Evolutionary conservation across 2,329 filamentous ascomycete species (phyloP), one percentile per base, ranked within the genome.

Genomic region (Aphanocladium album): DNA sequence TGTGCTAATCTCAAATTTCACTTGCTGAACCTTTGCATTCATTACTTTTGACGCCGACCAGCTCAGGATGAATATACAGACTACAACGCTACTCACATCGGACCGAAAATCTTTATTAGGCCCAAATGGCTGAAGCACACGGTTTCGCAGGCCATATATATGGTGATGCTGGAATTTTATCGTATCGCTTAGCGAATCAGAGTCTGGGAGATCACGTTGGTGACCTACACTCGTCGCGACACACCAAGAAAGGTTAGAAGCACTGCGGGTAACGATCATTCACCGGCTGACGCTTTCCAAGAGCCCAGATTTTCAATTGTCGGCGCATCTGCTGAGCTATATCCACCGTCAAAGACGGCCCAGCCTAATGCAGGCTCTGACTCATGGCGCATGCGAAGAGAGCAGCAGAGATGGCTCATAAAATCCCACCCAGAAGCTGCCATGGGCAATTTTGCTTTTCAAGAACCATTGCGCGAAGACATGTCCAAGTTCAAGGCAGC

Each of bases 351-450:
- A 19, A 74, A 66, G 53, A 60, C 64, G 5, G 57, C 63, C 12
- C n/a, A 64, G 7, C 67, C 68, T 0, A 62, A 67, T 12, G 43
- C 57, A 21, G 66, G 68, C n/a, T 69, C 69, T 6, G 65, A 65
- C 3, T 61, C 71, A 4, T 72, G 70, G 68, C 60, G 68, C 59
- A 68, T 70, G 64, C 67, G 72, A 25, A 67, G 71, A 60, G 62
- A 69, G 5, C 79, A 82, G 61, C 72, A 72, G 53, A 74, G 74
- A 71, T 85, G 81, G 81, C 76, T 86, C 3, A 67, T 77, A 49
- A 79, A 79, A 46, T 71, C 72, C 35, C 74, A 81, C n/a, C 82
- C 83, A 1, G 80, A 83, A 62, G 79, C 80, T 2, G 75, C 75
- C 57, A 67, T 78, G 54, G 77, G 76, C 23, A 74, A 74, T 37